phyloP scores from a whole-genome alignment of 805 yeast genomes.

The Ogataea glucozyma region DNA sequence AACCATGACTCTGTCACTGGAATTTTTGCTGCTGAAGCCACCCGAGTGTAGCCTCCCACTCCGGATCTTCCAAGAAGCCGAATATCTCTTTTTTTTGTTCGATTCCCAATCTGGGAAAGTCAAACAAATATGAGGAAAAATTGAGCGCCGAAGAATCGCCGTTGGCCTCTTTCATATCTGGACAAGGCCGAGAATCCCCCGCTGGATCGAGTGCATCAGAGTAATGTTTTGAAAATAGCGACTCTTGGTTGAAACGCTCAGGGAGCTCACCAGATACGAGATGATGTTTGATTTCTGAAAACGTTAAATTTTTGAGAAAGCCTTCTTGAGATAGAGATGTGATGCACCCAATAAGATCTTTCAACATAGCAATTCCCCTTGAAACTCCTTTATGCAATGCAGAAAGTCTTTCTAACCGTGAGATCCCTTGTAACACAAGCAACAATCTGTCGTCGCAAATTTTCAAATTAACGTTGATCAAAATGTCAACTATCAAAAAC shows the following conservation, averaged over 20 bases:
- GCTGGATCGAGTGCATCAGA: no score
- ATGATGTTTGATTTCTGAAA: not conserved
- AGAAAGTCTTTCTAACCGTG: not conserved
- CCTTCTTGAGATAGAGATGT: not conserved
- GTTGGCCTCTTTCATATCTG: no score
- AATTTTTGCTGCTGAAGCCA: slow-evolving; percentile 1
- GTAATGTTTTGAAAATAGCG: no score
- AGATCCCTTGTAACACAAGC: not conserved
- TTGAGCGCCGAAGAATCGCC: no score
- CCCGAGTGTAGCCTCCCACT: not conserved
- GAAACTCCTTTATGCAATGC: slow-evolving; percentile 1
- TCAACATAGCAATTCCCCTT: slow-evolving; percentile 5
- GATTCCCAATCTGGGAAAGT: not conserved
- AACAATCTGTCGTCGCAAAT: not conserved
- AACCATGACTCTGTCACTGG: not conserved
- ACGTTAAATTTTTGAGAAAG: not conserved
- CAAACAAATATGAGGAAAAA: not conserved
- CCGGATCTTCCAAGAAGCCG: not conserved
- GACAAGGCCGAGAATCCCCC: no score
- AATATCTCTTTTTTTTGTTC: not conserved
- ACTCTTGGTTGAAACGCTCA: not conserved
- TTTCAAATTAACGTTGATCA: not conserved
- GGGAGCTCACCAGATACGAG: slow-evolving; percentile 1
- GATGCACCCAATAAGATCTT: slow-evolving; percentile 9
- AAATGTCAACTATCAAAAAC: slow-evolving; percentile 6